Evolutionary conservation across 2,329 filamentous ascomycete genomes (phyloP), one percentile per base, ranked within the genome.

Genomic region (Phialemoniopsis sp.): DNA sequence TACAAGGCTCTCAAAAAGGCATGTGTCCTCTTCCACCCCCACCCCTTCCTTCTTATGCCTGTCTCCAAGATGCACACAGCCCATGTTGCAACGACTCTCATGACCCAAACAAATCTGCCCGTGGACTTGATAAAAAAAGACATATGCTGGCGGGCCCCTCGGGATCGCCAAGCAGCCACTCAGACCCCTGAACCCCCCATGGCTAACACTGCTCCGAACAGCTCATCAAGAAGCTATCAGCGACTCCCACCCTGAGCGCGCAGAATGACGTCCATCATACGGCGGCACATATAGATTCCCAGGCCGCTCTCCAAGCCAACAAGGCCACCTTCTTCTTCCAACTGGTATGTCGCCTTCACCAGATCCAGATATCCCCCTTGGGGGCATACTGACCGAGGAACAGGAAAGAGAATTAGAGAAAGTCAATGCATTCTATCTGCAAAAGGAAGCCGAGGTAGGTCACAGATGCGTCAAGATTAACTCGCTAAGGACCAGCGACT

Each of bases 1-100:
- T 98, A 98, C 74, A 98, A 98, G 71, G 90, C 89, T 44, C 75
- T 98, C 53, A 98, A 98, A 68, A 97, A 97, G 88, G 93, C 95
- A 60, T 46, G 67, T 60, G 33, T 31, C 48, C 40, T 28, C 32
- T 36, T 39, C 33, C 19, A 28, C 41, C 29, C 38, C 34, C 38
- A 40, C 38, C 44, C 34, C 34, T 41, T 36, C 34, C 32, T 21
- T 32, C 39, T 32, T 26, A 26, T 26, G 21, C 21, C 10, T 10
- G 21, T 26, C 21, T 26, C 21, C n/a, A 10, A 26, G 21, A 26
- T 26, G 21, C 21, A 10, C 21, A 14, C 34, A 17, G n/a, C 14
- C 32, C 38, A 30, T n/a, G 32, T 26, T 17, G 30, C 16, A 36
- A 29, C 32, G n/a, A n/a, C n/a, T n/a, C 19, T 18, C 8, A 32